These are phyloP conservation scores for Diddensiella transvaalensis DNA, from an alignment of 805 yeast species.

Conservation along the genomic window DNA sequence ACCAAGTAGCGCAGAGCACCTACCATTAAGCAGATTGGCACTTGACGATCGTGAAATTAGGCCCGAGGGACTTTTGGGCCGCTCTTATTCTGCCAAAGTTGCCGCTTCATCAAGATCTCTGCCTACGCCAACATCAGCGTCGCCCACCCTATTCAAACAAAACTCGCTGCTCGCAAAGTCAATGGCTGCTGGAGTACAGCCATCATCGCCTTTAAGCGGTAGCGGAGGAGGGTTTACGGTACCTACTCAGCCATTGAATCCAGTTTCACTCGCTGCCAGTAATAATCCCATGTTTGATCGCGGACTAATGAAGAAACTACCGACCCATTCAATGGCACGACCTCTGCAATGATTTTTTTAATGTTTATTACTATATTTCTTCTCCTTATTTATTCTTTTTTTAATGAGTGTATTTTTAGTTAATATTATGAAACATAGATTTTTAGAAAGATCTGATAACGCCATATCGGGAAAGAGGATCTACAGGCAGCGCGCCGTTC, in stretches of 20 bases:
- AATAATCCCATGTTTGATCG: background rate
- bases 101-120: constrained; percentile 1
- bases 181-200: background rate
- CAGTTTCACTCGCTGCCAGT: background rate
- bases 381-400: background rate
- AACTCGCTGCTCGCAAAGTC: constrained; percentile 15
- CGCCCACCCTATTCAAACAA: constrained; percentile 10
- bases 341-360: background rate
- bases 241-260: background rate
- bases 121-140: background rate
- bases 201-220: too few relatives aligned
- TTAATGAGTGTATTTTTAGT: background rate
- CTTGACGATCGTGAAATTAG: constrained; percentile 1
- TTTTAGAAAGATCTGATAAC: too few relatives aligned
- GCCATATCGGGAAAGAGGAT: too few relatives aligned
- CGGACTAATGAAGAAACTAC: background rate
- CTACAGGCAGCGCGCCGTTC: too few relatives aligned
- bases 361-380: background rate
- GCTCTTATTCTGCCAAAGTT: constrained; percentile 3
- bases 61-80: constrained; percentile 4
- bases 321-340: constrained; percentile 2
- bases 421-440: too few relatives aligned
- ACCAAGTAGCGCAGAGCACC: background rate
- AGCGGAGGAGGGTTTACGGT: background rate
- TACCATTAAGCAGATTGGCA: background rate